Percentiles rank a stretch among this genome's conserved stretches.
These are phyloP conservation scores for Turnera subulata DNA, from an alignment of 345 rosid species.

Conservation along the genomic window DNA sequence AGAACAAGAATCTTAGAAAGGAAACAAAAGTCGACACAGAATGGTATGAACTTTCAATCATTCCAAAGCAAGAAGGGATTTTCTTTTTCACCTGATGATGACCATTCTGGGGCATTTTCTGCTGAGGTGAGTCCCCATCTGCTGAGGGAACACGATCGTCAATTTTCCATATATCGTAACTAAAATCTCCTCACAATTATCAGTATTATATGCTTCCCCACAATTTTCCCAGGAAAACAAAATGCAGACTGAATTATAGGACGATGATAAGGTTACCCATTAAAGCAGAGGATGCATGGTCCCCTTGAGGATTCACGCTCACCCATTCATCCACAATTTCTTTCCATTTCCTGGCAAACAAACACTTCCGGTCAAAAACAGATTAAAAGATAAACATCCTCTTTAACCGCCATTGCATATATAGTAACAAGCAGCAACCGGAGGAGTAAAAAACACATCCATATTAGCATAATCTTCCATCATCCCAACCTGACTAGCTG, in stretches of 20 bases:
- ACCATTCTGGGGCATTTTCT: conserved; percentile 57
- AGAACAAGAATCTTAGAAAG: conserved; percentile 43
- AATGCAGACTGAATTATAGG: background rate
- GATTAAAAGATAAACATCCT: too few species aligned
- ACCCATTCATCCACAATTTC: conserved; percentile 95
- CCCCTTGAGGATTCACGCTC: conserved; percentile 72
- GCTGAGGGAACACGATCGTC: conserved; percentile 32
- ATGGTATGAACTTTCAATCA: conserved; percentile 5
- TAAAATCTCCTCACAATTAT: conserved; percentile 7
- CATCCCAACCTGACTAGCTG: conserved; percentile 62
- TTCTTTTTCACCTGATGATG: conserved; percentile 67
- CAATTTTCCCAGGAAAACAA: conserved; percentile 14
- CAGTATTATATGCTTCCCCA: conserved; percentile 8
- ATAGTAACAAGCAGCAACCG: background rate
- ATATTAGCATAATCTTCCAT: background rate
- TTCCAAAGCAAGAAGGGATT: conserved; percentile 14
- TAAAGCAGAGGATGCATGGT: conserved; percentile 57
- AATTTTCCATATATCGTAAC: conserved; percentile 8
- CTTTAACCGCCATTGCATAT: background rate
- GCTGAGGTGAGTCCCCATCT: conserved; percentile 90
- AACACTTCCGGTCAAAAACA: background rate
- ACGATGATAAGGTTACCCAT: conserved; percentile 49
- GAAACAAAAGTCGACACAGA: conserved; percentile 12
- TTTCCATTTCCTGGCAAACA: conserved; percentile 78
- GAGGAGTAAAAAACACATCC: background rate